phyloP scores from a whole-genome alignment of 495 filamentous ascomycete species.

The Podospora anserina region DNA sequence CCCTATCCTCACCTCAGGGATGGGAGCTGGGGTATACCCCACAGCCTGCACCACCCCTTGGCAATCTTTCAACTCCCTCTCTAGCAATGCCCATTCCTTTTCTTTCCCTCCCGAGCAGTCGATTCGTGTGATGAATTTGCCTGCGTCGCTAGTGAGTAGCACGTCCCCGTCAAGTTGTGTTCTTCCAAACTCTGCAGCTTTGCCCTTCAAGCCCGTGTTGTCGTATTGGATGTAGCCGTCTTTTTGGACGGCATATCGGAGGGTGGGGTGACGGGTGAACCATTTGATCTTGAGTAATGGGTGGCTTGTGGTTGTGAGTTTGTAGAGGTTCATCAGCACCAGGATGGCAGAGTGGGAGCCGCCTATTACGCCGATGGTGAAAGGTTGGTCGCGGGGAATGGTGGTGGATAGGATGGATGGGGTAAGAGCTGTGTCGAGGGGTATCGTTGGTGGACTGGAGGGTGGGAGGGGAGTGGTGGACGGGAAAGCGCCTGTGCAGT shows the following conservation, averaged over 20 bases:
- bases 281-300: constrained; percentile 36
- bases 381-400: not conserved
- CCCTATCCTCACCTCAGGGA: constrained; percentile 7
- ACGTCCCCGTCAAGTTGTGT: constrained; percentile 31
- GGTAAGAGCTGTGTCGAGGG: constrained; percentile 19
- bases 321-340: constrained; percentile 42
- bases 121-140: constrained; percentile 42
- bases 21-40: constrained; percentile 12
- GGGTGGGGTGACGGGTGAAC: constrained; percentile 23
- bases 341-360: constrained; percentile 36
- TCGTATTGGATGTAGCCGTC: constrained; percentile 28
- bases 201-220: constrained; percentile 37
- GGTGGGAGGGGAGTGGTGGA: not conserved
- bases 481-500: constrained; percentile 24
- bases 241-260: constrained; percentile 21
- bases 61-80: constrained; percentile 13
- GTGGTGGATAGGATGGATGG: constrained; percentile 8
- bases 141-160: constrained; percentile 46
- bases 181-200: constrained; percentile 13
- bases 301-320: constrained; percentile 41
- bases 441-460: not conserved
- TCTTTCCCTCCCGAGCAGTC: constrained; percentile 11
- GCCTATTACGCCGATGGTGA: constrained; percentile 26
- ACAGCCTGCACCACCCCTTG: constrained; percentile 22
- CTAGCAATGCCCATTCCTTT: constrained; percentile 5